Evolutionary conservation across 2,329 filamentous ascomycete species (phyloP), one percentile per base, ranked within the genome.

Genomic region (Exophiala aquamarina): DNA sequence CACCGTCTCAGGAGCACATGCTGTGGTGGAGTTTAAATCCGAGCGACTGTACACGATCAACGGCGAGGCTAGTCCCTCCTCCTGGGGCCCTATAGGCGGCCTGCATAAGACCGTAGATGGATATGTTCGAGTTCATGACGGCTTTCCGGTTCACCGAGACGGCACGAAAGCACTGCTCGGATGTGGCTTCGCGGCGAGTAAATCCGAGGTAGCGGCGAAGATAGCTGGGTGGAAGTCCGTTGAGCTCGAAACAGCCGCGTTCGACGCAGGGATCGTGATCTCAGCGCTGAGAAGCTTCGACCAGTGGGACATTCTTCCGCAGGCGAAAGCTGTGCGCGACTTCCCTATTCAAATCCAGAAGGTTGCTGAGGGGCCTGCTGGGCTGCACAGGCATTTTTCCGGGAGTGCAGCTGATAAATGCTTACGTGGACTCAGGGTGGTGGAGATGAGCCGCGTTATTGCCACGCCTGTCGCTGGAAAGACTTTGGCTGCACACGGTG

Each of bases 61-160:
- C 18, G 68, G 66, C 3, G 59, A 64, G n/a, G 58, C 64, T 2
- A 21, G 62, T 0, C 56, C 61, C 0, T 62, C 66, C 0, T 41
- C 63, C 0, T 74, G 68, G 63, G 71, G 70, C 0, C 61, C 67
- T 0, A 68, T 82, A 3, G 75, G 77, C 2, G 79, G 78, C 1
- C 56, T 81, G 0, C 72, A 82, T 56, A 66, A 66, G 42, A 72
- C 77, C 0, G 60, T 61, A 0, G 77, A 81, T 48, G 78, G 77
- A 1, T 65, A 76, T 40, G 70, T 82, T 2, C 70, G 78, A 2
- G 71, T 82, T 36, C 79, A 83, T 50, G 78, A 81, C 44, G 60
- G 60, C 0, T 81, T 82, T 45, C 67, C 71, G 0, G 71, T 80
- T 41, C 78, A 82, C 48, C 67, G 69, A 0, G 20, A 64, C 2